Evolutionary conservation across 331 rosid species (phyloP), one percentile per base, ranked within the genome.

Genomic region (Rhamnella rubrinervis): DNA sequence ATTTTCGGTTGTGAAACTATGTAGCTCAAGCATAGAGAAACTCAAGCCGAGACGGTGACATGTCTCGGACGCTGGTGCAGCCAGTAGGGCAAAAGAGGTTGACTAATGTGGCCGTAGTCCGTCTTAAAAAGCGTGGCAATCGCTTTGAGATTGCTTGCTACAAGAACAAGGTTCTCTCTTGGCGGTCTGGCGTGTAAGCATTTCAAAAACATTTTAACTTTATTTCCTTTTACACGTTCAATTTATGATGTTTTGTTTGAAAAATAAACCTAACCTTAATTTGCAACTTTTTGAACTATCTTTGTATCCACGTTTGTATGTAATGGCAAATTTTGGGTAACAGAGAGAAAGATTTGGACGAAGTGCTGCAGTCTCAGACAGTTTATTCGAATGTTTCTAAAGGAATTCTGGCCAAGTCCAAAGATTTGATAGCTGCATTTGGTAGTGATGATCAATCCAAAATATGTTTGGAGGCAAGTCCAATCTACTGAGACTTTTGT

Each of bases 141-240:
- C 97, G 98, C 71, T 93, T 93, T 7, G 98, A 93, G 86, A 85
- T 93, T 16, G 97, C 98, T 5, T 93, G 97, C 71, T 93, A 84
- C 78, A 92, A 92, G 63, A 93, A 93, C 87, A 93, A 95, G 63
- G 97, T 84, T 55, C 98, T 93, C 62, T 81, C 98, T 13, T 93
- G 98, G 98, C 98, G 98, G 44, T 87, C 98, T 10, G 91, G 96
- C 78, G 92, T 91, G 98, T 90, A 85, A 67, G 81, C 56, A 41
- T 40, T 65, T 39, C 25, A 16, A 25, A 31, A 10, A 3, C 35
- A 21, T 15, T 26, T 25, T 5, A 11, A 9, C 49, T 57, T 44
- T 37, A 49, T n/a, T 38, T 44, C 63, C 3, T 5, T 64, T 15
- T 55, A 51, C 4, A 62, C 58, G 55, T 65, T 14, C 68, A 41